Conservation (phyloP, 2,329 filamentous ascomycete species). For the Fusarium pilosicola region DNA sequence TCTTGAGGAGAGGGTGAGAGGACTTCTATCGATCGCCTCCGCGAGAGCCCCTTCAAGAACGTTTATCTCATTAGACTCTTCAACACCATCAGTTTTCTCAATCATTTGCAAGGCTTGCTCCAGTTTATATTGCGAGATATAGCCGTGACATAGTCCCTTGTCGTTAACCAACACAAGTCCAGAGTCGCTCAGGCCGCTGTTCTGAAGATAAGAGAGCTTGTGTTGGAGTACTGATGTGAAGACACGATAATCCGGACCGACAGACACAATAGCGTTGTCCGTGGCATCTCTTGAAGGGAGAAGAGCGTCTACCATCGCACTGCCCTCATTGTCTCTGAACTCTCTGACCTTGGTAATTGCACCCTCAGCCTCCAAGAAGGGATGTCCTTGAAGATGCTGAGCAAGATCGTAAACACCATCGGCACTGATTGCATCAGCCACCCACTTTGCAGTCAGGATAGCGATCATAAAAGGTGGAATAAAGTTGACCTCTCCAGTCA, state of each 20-base stretch:
- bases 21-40: neutral
- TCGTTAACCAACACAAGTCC: conserved; percentile 13
- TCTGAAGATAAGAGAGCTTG: neutral
- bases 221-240: neutral
- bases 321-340: conserved; percentile 2
- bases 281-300: neutral
- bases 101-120: neutral
- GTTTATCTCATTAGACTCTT: neutral
- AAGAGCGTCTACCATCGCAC: conserved; percentile 7
- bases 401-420: conserved; percentile 32
- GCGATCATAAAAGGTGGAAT: conserved; percentile 29
- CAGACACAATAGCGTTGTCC: neutral
- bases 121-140: neutral
- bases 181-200: neutral
- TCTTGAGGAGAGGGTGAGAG: neutral
- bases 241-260: neutral
- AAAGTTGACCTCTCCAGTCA: conserved; percentile 26
- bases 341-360: neutral
- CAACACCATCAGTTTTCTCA: neutral
- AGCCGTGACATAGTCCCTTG: neutral
- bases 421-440: conserved; percentile 26
- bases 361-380: conserved; percentile 22
- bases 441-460: conserved; percentile 24
- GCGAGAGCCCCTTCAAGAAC: neutral
- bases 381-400: conserved; percentile 26